phyloP scores from a whole-genome alignment of 225 moss, liverwort and hornwort genomes.

The Pleurozium schreberi region DNA sequence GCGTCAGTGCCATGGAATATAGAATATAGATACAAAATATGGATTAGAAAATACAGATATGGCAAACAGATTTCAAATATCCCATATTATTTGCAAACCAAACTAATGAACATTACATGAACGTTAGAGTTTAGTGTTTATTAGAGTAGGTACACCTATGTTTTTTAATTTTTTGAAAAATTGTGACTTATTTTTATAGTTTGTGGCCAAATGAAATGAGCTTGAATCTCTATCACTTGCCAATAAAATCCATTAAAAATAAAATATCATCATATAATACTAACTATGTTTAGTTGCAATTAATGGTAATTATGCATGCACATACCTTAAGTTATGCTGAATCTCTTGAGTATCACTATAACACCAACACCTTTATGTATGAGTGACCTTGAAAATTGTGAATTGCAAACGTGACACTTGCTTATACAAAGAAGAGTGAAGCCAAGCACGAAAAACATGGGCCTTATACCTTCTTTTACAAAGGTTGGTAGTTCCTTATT shows the following conservation, averaged over 20 bases:
- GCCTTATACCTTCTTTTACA: neutral
- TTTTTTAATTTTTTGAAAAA: neutral
- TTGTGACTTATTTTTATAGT: neutral
- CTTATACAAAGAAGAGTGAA: neutral
- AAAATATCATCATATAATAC: neutral
- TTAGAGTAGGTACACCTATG: neutral
- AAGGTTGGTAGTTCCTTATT: neutral
- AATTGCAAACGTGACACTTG: neutral
- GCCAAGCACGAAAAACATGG: neutral
- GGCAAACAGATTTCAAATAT: too few species aligned
- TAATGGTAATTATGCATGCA: neutral
- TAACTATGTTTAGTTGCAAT: neutral
- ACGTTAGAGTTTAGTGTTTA: neutral
- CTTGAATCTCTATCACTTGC: neutral
- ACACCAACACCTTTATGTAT: neutral
- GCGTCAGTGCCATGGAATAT: too few species aligned
- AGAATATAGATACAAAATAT: too few species aligned
- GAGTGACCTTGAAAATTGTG: neutral
- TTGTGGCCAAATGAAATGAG: neutral
- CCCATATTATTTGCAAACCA: neutral
- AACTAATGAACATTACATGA: neutral
- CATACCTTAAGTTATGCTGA: neutral
- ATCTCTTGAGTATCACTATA: neutral
- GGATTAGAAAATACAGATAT: too few species aligned
- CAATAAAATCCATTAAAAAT: neutral